These are phyloP conservation scores for Trichoderma sp. DNA, from an alignment of 2,329 filamentous ascomycete species.

Conservation along the genomic window DNA sequence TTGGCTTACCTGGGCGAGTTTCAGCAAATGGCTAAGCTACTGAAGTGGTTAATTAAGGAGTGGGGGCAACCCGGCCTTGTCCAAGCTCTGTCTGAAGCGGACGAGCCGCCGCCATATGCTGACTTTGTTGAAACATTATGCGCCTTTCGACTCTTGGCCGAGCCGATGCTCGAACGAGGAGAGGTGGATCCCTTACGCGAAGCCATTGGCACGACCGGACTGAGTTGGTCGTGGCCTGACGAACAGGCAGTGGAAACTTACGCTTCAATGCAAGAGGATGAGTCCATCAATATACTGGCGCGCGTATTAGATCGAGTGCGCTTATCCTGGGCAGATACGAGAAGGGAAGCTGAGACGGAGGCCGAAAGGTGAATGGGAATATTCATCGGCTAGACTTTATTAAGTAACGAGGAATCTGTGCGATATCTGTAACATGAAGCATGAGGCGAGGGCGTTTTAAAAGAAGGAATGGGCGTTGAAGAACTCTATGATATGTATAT, in stretches of 20 bases:
- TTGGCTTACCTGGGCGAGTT: constrained; percentile 65
- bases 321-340: constrained; percentile 3
- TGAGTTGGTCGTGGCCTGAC: constrained; percentile 47
- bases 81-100: constrained; percentile 43
- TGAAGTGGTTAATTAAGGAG: constrained; percentile 62
- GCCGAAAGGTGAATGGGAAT: neutral
- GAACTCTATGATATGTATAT: neutral
- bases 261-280: constrained; percentile 35
- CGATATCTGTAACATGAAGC: constrained; percentile 11
- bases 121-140: constrained; percentile 48
- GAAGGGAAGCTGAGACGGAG: constrained; percentile 10
- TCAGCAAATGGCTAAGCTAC: constrained; percentile 58
- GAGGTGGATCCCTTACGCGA: constrained; percentile 40
- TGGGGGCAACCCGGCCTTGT: constrained; percentile 44
- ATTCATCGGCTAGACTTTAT: neutral
- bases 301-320: constrained; percentile 35
- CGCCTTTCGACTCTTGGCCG: constrained; percentile 54
- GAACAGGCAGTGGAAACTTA: constrained; percentile 44
- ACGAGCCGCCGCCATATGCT: constrained; percentile 41
- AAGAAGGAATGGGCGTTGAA: neutral
- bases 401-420: neutral
- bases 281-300: constrained; percentile 36
- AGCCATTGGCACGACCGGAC: constrained; percentile 34
- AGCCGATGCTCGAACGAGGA: constrained; percentile 45
- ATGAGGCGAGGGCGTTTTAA: constrained; percentile 8